These are phyloP conservation scores for Phytophthora brassicae DNA, from an alignment of 352 stramenopile species.

Conservation along the genomic window DNA sequence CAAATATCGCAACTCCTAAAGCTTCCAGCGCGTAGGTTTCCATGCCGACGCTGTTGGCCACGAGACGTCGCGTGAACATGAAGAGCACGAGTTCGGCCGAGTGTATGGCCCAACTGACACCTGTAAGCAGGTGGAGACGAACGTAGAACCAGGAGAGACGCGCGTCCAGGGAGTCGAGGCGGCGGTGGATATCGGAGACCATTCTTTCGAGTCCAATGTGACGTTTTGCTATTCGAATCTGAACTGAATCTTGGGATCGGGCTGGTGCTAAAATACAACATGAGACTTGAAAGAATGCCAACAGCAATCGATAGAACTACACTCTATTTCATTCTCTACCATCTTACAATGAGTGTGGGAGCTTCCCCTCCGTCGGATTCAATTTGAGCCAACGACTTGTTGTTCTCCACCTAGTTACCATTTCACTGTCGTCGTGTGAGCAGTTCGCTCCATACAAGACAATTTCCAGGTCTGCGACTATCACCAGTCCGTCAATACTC, in stretches of 20 bases:
- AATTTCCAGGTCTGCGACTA: background rate
- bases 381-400: background rate
- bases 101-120: constrained; percentile 45
- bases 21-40: constrained; percentile 27
- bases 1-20: constrained; percentile 25
- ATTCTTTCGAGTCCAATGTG: background rate
- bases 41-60: constrained; percentile 38
- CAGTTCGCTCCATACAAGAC: background rate
- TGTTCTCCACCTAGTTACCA: background rate
- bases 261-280: too few species aligned
- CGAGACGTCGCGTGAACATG: constrained; percentile 34
- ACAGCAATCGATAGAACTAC: too few species aligned
- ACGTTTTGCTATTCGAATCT: constrained; percentile 1
- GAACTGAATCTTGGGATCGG: background rate
- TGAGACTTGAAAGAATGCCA: too few species aligned
- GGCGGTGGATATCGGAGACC: constrained; percentile 1
- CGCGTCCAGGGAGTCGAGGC: constrained; percentile 24
- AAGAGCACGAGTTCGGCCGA: constrained; percentile 44
- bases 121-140: constrained; percentile 33
- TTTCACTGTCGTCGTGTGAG: background rate
- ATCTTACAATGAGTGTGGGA: background rate
- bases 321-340: too few species aligned
- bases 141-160: constrained; percentile 38
- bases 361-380: background rate
- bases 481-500: constrained; percentile 2